phyloP scores from a whole-genome alignment of 2,329 filamentous ascomycete genomes.

The Neurospora sp. region DNA sequence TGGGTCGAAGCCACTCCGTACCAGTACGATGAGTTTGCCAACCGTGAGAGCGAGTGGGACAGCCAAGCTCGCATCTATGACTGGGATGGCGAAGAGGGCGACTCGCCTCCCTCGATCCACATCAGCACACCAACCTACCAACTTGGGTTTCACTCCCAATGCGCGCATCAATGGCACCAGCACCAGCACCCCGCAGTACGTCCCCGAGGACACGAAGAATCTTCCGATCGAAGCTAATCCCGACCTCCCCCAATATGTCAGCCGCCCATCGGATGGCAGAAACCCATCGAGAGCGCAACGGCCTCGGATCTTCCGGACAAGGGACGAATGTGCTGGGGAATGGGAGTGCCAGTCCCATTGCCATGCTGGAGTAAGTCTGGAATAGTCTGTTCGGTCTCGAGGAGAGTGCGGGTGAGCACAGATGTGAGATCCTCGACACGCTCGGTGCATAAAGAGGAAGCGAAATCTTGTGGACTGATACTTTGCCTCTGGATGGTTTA shows the following conservation, averaged over 20 bases:
- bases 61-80: constrained; percentile 59
- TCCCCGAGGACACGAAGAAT: too few relatives aligned
- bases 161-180: constrained; percentile 14
- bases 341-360: too few relatives aligned
- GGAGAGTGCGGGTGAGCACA: too few relatives aligned
- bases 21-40: constrained; percentile 34
- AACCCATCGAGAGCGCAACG: too few relatives aligned
- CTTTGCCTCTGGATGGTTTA: background rate
- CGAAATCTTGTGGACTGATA: constrained; percentile 56
- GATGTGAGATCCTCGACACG: constrained; percentile 61
- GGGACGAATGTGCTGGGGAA: too few relatives aligned
- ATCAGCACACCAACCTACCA: constrained; percentile 5
- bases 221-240: too few relatives aligned
- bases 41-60: constrained; percentile 29
- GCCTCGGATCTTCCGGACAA: too few relatives aligned
- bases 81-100: constrained; percentile 78
- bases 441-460: constrained; percentile 81
- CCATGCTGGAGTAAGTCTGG: too few relatives aligned
- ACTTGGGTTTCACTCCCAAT: constrained; percentile 15
- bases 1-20: constrained; percentile 32
- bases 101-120: constrained; percentile 25
- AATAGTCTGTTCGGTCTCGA: too few relatives aligned
- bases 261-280: too few relatives aligned
- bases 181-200: too few relatives aligned
- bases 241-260: too few relatives aligned